Conservation (phyloP, 108 stramenopile genomes). For the Discostella stelligeroides region DNA sequence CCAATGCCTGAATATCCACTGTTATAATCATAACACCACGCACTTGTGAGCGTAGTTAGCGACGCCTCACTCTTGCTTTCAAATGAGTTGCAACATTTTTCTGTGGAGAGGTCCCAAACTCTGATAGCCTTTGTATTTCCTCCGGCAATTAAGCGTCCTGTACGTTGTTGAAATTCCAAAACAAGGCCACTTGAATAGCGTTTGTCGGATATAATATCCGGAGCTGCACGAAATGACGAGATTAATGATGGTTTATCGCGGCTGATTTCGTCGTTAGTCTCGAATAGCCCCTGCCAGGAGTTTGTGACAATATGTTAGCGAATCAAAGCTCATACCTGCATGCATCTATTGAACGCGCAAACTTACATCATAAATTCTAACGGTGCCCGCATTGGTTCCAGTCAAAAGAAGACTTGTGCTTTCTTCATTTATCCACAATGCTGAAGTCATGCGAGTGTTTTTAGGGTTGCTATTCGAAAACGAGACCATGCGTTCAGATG, state of each 20-base stretch:
- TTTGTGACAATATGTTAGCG: not conserved
- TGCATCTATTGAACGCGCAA: not conserved
- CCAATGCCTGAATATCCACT: slow-evolving; percentile 65
- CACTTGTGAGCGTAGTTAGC: slow-evolving; percentile 84
- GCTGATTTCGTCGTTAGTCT: slow-evolving; percentile 59
- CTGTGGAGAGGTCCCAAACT: slow-evolving; percentile 92
- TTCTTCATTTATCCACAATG: slow-evolving; percentile 92
- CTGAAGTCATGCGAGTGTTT: slow-evolving; percentile 81
- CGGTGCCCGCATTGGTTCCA: slow-evolving; percentile 93
- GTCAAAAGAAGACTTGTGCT: slow-evolving; percentile 79
- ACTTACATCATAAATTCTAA: slow-evolving; percentile 60
- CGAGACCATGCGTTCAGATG: slow-evolving; percentile 42
- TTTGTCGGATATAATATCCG: slow-evolving; percentile 71
- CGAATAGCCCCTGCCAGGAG: slow-evolving; percentile 74
- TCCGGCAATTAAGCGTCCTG: slow-evolving; percentile 77
- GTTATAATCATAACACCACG: slow-evolving; percentile 60
- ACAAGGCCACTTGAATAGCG: slow-evolving; percentile 80
- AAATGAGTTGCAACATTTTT: slow-evolving; percentile 62
- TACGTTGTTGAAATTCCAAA: slow-evolving; percentile 83
- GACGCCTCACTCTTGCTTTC: slow-evolving; percentile 63
- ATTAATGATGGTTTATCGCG: slow-evolving; percentile 59
- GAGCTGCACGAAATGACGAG: slow-evolving; percentile 85
- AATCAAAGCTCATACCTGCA: not conserved
- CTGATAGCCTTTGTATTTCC: slow-evolving; percentile 77
- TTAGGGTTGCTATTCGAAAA: slow-evolving; percentile 72